Base-by-base conservation (phyloP, 2,329 filamentous ascomycete species). In the Tolypocladium ophioglossoides region DNA sequence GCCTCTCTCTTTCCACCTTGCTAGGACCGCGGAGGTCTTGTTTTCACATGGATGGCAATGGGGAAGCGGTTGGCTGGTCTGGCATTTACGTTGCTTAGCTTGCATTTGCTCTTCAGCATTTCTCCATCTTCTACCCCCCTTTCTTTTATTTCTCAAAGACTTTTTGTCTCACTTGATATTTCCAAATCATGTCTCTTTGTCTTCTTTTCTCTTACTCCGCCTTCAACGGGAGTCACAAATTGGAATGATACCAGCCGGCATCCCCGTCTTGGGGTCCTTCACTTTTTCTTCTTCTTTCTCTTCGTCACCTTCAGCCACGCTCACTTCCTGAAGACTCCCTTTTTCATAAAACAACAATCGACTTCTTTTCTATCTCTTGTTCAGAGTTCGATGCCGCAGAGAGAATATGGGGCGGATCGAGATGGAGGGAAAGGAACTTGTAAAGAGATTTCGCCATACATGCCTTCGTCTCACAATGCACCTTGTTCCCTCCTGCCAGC, bases 161-260 rank as follows among this genome's bases (percentile, higher is more conserved):
- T 32, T 7, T 32, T 47, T 5, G 27, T 47, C 18, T 9, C n/a
- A 6, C 27, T 47, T 20, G 27, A 32, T 32, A 27, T 5, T 32
- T n/a, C 8, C 44, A 32, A 30, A 1, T 12, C 44, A 47, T 47
- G 24, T 47, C 24, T n/a, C 44, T n/a, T 47, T 47, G 24, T 47
- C 30, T 9, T 47, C 30, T 9, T 37, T 5, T 39, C 40, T 32
- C 14, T 24, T 32, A 18, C 44, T 14, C 16, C 20, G 9, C n/a
- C 44, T 22, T 12, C 44, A 40, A 8, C 41, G 20, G 32, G 32
- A 27, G 32, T 44, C 27, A 11, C 12, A 32, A 41, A 30, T 53
- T 48, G 35, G 37, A 51, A 37, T 54, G 39, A 50, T 51, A 54
- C 52, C 52, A 51, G 52, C 47, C 30, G 27, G 51, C 51, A 11